Evolutionary conservation across 129 eudicot genomes (phyloP).

Genomic region (Chrysanthemum lavandulifolium): DNA sequence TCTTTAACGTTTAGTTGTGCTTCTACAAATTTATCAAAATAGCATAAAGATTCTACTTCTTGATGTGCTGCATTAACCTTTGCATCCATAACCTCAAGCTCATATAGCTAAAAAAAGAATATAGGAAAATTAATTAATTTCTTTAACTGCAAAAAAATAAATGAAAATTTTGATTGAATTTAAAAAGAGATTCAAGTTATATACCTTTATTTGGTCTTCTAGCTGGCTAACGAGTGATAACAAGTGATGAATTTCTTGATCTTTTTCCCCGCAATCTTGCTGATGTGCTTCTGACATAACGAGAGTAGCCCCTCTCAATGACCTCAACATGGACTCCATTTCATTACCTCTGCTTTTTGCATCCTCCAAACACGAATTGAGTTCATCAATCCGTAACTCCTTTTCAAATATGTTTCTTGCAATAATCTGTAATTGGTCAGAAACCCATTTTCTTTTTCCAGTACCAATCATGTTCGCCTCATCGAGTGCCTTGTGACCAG

Average conservation of each 20-base stretch:
- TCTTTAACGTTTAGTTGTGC: slow-evolving; percentile 55
- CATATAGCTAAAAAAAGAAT: slow-evolving; percentile 43
- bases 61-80: slow-evolving; percentile 49
- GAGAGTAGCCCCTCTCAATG: slow-evolving; percentile 81
- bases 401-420: slow-evolving; percentile 59
- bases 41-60: slow-evolving; percentile 56
- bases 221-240: slow-evolving; percentile 33
- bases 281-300: slow-evolving; percentile 81
- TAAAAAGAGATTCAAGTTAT: slow-evolving; percentile 2
- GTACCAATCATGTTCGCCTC: slow-evolving; percentile 50
- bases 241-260: slow-evolving; percentile 46
- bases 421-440: slow-evolving; percentile 57
- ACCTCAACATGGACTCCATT: slow-evolving; percentile 74
- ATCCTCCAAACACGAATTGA: slow-evolving; percentile 56
- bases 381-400: slow-evolving; percentile 60
- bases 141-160: neutral
- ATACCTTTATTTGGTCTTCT: slow-evolving; percentile 63
- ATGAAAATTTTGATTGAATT: neutral
- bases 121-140: neutral
- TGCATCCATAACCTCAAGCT: slow-evolving; percentile 56
- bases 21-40: slow-evolving; percentile 61
- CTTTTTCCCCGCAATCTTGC: slow-evolving; percentile 61
- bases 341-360: slow-evolving; percentile 55
- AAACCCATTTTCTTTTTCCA: slow-evolving; percentile 39
- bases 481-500: slow-evolving; percentile 62